These are phyloP conservation scores for Coffea eugenioides DNA, from an alignment of 257 asterid species.

Conservation along the genomic window DNA sequence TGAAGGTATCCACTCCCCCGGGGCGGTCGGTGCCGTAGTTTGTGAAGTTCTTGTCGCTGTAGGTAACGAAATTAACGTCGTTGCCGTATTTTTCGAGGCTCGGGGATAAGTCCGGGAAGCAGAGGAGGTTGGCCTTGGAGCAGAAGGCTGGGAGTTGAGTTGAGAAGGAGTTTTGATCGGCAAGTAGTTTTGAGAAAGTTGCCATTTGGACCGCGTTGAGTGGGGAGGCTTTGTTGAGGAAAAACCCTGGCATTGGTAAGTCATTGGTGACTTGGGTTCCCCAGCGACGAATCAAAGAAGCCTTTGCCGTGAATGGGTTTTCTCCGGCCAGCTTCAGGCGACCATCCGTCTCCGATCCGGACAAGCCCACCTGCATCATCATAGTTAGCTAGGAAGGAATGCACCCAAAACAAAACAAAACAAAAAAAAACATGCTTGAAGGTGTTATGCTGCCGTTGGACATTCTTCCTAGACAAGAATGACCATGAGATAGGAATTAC, in stretches of 20 bases:
- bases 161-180: constrained; percentile 57
- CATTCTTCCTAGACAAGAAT: no score
- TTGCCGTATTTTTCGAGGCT: constrained; percentile 52
- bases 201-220: constrained; percentile 27
- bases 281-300: constrained; percentile 34
- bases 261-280: constrained; percentile 27
- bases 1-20: constrained; percentile 57
- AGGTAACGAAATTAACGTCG: constrained; percentile 44
- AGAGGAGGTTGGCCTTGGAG: constrained; percentile 56
- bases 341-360: not conserved
- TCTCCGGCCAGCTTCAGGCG: constrained; percentile 20
- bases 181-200: constrained; percentile 35
- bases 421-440: no score
- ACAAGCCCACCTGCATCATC: constrained; percentile 23
- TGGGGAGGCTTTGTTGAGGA: constrained; percentile 32
- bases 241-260: constrained; percentile 31
- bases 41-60: constrained; percentile 54
- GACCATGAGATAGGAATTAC: not conserved
- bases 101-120: constrained; percentile 54
- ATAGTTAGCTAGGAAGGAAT: no score
- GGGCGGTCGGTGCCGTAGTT: constrained; percentile 54
- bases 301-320: constrained; percentile 31
- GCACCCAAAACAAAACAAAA: no score
- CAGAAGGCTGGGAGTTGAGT: constrained; percentile 61
- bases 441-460: no score